Percentiles rank a stretch among this genome's conserved stretches.
These are phyloP conservation scores for Chenopodium quinoa DNA, from an alignment of 148 eudicot genomes.

Conservation along the genomic window DNA sequence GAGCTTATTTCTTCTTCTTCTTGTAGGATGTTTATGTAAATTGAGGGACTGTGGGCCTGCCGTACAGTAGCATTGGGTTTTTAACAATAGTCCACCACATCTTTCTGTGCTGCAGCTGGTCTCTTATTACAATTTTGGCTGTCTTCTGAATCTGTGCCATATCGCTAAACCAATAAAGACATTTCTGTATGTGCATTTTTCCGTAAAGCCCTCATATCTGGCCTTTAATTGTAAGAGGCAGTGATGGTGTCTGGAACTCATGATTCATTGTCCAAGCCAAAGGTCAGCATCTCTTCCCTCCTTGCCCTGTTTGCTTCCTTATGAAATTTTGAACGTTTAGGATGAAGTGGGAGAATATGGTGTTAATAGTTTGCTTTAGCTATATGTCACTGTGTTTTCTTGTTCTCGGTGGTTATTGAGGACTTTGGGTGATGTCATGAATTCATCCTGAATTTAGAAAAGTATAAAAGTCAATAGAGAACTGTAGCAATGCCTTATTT, in stretches of 20 bases:
- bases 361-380: neutral
- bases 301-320: neutral
- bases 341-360: neutral
- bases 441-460: neutral
- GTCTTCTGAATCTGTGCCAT: neutral
- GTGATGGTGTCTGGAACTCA: conserved; percentile 29
- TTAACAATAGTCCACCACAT: neutral
- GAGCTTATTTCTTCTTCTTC: conserved; percentile 11
- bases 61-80: neutral
- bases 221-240: conserved; percentile 3
- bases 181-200: neutral
- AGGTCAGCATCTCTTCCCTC: conserved; percentile 24
- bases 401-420: neutral
- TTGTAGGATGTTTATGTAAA: neutral
- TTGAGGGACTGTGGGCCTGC: neutral
- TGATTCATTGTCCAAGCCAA: conserved; percentile 30
- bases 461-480: neutral
- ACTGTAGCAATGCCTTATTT: neutral
- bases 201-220: neutral
- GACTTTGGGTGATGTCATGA: neutral
- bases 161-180: conserved; percentile 3
- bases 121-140: neutral
- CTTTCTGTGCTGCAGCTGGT: conserved; percentile 1
- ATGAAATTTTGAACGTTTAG: neutral
- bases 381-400: neutral